These are phyloP conservation scores for Eutrema yunnanense DNA, from an alignment of 345 rosid genomes.

Conservation along the genomic window DNA sequence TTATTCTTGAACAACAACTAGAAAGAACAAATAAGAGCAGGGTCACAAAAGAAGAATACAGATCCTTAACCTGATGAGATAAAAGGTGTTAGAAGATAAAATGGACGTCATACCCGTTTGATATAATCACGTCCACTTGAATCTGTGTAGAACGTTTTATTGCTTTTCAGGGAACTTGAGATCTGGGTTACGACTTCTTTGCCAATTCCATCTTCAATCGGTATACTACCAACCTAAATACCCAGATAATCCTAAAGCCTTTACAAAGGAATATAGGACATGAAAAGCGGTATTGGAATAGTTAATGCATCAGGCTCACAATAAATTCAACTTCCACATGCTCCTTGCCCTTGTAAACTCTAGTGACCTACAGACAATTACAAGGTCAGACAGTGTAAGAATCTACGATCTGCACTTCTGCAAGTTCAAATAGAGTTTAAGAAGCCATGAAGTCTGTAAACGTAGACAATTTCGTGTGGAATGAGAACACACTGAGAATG, in stretches of 20 bases:
- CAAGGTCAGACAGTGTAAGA: constrained; percentile 7
- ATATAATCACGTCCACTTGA: constrained; percentile 85
- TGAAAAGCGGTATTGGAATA: neutral
- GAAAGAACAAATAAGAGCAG: neutral
- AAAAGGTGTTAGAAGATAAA: neutral
- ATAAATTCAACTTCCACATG: constrained; percentile 93
- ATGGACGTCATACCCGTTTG: constrained; percentile 44
- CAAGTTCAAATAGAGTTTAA: neutral
- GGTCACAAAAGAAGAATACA: neutral
- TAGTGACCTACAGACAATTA: constrained; percentile 49
- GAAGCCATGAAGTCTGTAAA: neutral
- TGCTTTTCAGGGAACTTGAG: constrained; percentile 45
- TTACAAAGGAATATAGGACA: constrained; percentile 1
- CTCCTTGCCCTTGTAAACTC: constrained; percentile 79
- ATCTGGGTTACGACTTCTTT: constrained; percentile 73
- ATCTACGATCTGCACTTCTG: constrained; percentile 7
- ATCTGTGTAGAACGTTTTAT: constrained; percentile 71
- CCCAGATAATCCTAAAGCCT: neutral
- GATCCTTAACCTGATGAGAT: neutral
- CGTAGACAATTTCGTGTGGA: neutral
- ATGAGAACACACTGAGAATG: neutral
- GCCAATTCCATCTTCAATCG: constrained; percentile 62
- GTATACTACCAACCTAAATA: constrained; percentile 63
- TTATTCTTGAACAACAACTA: neutral
- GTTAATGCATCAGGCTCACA: constrained; percentile 45